Evolutionary conservation across 139 green algal species (phyloP).

Genomic region (Chlorella vulgaris): DNA sequence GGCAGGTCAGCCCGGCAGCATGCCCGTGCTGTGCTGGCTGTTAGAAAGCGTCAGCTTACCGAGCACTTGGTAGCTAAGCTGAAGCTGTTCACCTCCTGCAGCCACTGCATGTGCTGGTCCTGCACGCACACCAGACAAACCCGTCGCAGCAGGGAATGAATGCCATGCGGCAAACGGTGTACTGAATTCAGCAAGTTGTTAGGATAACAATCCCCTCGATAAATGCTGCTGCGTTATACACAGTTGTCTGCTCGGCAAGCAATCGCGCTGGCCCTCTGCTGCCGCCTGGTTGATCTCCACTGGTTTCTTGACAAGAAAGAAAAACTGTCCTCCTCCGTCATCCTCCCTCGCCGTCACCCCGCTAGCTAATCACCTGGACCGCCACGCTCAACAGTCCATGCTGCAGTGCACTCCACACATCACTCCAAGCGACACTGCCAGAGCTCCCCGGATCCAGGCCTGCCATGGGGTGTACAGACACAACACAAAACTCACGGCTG

Average conservation of each 20-base stretch:
- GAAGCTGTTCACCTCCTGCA: background rate
- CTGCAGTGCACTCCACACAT: background rate
- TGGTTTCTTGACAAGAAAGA: no score
- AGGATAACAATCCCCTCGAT: no score
- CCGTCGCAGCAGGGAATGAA: background rate
- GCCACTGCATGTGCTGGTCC: background rate
- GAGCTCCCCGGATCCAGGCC: background rate
- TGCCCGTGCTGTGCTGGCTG: background rate
- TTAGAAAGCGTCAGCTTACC: background rate
- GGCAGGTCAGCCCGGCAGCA: background rate
- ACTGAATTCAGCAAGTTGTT: no score
- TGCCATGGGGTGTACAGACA: background rate
- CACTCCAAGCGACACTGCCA: background rate
- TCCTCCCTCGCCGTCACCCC: background rate
- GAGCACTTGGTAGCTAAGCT: background rate
- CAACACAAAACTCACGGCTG: background rate
- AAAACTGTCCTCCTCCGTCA: no score
- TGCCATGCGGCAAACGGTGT: background rate
- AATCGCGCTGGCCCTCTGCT: no score
- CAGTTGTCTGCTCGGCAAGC: no score
- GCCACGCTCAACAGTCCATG: background rate
- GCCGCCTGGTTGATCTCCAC: no score
- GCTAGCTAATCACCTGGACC: background rate
- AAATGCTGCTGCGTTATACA: no score
- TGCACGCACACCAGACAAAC: background rate